Evolutionary conservation across 257 asterid genomes (phyloP).

Genomic region (Perilla frutescens): DNA sequence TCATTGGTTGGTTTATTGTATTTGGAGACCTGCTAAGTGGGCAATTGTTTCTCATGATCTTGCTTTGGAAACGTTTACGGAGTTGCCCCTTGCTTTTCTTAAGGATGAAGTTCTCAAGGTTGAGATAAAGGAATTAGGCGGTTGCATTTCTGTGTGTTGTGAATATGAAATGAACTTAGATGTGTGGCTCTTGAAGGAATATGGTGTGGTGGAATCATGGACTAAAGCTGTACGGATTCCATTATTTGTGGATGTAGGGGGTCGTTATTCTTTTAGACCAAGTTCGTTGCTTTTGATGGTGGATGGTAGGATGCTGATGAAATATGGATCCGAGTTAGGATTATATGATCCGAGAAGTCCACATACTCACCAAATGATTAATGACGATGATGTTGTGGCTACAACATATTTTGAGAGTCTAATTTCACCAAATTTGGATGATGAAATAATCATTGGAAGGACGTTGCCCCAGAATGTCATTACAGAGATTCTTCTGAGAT

Average conservation of each 20-base stretch:
- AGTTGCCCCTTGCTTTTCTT: background rate
- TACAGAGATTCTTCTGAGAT: conserved; percentile 36
- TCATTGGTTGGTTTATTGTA: conserved; percentile 19
- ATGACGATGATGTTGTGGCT: background rate
- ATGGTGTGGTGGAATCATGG: conserved; percentile 24
- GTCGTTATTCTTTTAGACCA: background rate
- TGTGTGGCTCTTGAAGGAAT: conserved; percentile 33
- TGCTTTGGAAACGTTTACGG: conserved; percentile 5
- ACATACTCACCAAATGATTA: background rate
- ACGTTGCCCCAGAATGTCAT: conserved; percentile 23
- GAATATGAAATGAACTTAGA: conserved; percentile 2
- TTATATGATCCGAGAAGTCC: conserved; percentile 10
- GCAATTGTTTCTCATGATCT: conserved; percentile 26
- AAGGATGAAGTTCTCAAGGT: background rate
- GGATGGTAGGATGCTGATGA: conserved; percentile 17
- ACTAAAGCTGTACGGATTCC: conserved; percentile 20
- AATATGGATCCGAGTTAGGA: conserved; percentile 16
- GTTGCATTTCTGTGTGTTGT: conserved; percentile 18
- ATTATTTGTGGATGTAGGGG: conserved; percentile 1
- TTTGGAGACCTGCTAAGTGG: background rate
- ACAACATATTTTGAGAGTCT: conserved; percentile 29
- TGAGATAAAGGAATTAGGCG: conserved; percentile 14
- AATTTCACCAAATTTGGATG: conserved; percentile 26
- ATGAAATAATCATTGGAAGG: conserved; percentile 10
- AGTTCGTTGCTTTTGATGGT: background rate